These are phyloP conservation scores for Cucurbita argyrosperma DNA, from an alignment of 306 rosid species.

Conservation along the genomic window DNA sequence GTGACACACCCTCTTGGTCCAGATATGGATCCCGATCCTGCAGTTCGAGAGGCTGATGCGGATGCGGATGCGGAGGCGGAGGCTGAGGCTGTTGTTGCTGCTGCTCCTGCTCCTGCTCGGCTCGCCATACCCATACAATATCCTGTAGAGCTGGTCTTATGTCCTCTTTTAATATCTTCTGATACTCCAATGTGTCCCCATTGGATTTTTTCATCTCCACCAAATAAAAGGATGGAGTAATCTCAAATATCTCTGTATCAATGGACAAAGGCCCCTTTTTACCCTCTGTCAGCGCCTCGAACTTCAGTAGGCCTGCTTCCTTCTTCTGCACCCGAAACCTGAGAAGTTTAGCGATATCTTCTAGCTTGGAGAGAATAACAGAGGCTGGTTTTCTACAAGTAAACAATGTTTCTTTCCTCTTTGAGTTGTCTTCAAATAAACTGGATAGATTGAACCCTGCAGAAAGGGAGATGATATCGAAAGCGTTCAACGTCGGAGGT, in stretches of 20 bases:
- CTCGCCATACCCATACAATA: constrained; percentile 81
- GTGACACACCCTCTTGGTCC: neutral
- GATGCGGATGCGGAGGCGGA: neutral
- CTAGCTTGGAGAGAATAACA: constrained; percentile 49
- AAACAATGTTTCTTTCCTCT: constrained; percentile 47
- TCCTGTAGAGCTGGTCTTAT: constrained; percentile 69
- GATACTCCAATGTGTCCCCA: constrained; percentile 80
- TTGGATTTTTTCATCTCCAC: constrained; percentile 71
- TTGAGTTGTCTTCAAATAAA: constrained; percentile 34
- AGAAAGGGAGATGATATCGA: constrained; percentile 65
- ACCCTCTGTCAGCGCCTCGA: constrained; percentile 47
- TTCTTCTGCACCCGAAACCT: constrained; percentile 53
- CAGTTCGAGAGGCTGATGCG: neutral
- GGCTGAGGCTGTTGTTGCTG: neutral
- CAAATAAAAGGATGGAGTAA: constrained; percentile 58
- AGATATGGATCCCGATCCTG: neutral
- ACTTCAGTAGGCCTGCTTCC: constrained; percentile 46
- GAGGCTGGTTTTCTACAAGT: constrained; percentile 55
- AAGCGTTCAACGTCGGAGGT: constrained; percentile 58
- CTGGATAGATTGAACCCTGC: constrained; percentile 60
- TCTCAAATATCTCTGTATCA: constrained; percentile 71
- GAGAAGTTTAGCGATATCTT: constrained; percentile 47
- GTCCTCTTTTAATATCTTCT: constrained; percentile 46
- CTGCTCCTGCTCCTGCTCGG: constrained; percentile 22
- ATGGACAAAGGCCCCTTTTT: constrained; percentile 60